Evolutionary conservation across 257 asterid genomes (phyloP).

Genomic region (Coffea eugenioides): DNA sequence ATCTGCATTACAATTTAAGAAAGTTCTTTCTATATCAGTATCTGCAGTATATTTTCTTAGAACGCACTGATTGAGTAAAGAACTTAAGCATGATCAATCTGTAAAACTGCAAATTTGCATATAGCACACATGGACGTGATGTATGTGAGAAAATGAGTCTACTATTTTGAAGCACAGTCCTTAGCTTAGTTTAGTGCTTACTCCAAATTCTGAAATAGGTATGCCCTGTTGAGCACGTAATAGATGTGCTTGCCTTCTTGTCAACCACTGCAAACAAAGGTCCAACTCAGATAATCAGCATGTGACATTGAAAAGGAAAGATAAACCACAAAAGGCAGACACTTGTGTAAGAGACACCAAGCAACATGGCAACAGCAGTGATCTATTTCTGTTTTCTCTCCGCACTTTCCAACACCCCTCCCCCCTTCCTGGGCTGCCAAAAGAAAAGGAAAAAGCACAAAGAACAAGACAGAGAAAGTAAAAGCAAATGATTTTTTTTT

Average conservation of each 20-base stretch:
- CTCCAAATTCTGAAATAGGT: conserved; percentile 94
- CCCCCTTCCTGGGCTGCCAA: neutral
- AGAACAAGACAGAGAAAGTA: neutral
- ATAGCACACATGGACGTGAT: too few relatives aligned
- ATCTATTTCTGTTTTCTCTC: neutral
- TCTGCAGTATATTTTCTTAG: too few relatives aligned
- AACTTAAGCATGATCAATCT: too few relatives aligned
- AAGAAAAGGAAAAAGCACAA: neutral
- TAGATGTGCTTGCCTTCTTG: conserved; percentile 84
- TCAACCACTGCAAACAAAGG: conserved; percentile 63
- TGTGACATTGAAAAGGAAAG: neutral
- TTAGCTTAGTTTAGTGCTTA: conserved; percentile 34
- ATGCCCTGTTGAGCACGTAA: conserved; percentile 94
- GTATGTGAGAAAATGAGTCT: neutral
- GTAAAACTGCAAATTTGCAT: too few relatives aligned
- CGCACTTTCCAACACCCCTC: neutral
- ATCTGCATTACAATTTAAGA: neutral
- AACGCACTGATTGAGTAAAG: too few relatives aligned
- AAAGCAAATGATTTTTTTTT: too few relatives aligned
- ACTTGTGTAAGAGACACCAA: neutral
- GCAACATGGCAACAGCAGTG: neutral
- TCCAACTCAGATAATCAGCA: conserved; percentile 4
- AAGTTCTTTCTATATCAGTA: too few relatives aligned
- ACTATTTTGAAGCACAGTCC: neutral
- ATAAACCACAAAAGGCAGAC: neutral